These are phyloP conservation scores for Fusarium mangiferae DNA, from an alignment of 2,329 filamentous ascomycete genomes.

Conservation along the genomic window DNA sequence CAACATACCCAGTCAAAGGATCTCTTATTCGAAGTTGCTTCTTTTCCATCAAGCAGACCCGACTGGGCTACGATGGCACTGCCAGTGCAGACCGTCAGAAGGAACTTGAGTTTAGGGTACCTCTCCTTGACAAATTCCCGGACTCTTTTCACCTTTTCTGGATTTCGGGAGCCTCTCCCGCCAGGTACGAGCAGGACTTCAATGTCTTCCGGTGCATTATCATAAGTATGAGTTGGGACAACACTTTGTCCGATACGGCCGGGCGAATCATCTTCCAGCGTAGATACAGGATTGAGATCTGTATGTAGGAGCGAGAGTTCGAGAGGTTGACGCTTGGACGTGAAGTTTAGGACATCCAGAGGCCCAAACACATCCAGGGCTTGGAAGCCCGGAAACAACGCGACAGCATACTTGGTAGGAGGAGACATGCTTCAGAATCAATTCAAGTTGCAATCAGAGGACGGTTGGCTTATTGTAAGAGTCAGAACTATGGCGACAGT, in stretches of 20 bases:
- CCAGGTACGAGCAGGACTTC: conserved; percentile 54
- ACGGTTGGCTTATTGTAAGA: neutral
- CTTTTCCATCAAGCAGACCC: conserved; percentile 65
- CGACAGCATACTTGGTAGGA: conserved; percentile 36
- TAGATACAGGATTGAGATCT: conserved; percentile 46
- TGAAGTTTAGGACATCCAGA: conserved; percentile 48
- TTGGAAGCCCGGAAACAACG: conserved; percentile 40
- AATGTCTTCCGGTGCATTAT: conserved; percentile 47
- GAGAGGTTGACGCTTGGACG: conserved; percentile 40
- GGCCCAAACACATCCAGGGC: conserved; percentile 48
- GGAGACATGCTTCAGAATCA: neutral
- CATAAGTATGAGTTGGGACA: conserved; percentile 52
- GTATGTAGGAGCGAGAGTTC: conserved; percentile 44
- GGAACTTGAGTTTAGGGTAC: conserved; percentile 58
- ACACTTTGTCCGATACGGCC: conserved; percentile 45
- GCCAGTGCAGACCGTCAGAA: conserved; percentile 73
- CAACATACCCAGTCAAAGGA: conserved; percentile 52
- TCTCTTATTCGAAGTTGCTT: conserved; percentile 70
- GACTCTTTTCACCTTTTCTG: conserved; percentile 36
- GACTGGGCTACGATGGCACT: conserved; percentile 63
- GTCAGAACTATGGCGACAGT: neutral
- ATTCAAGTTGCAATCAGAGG: no score
- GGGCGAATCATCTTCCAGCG: conserved; percentile 9
- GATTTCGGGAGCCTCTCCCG: conserved; percentile 47
- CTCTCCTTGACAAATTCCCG: conserved; percentile 55